These are phyloP conservation scores for Penicillium palitans DNA, from an alignment of 2,329 filamentous ascomycete genomes.

Conservation along the genomic window DNA sequence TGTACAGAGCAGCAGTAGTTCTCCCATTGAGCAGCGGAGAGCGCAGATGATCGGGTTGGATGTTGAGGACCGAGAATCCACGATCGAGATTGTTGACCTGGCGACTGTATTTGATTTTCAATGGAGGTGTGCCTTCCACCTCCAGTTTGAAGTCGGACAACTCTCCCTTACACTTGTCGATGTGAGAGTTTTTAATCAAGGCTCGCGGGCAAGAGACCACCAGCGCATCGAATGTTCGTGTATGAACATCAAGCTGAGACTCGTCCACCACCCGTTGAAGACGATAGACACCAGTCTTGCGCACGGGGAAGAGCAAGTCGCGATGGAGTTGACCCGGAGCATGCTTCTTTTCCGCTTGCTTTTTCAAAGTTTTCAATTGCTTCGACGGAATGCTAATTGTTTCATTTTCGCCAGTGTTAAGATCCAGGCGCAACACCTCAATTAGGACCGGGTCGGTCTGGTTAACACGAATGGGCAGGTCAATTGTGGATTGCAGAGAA, in stretches of 20 bases:
- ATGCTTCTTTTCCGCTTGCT: slow-evolving; percentile 62
- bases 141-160: slow-evolving; percentile 81
- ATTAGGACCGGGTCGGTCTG: slow-evolving; percentile 86
- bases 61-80: slow-evolving; percentile 86
- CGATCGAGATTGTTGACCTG: slow-evolving; percentile 80
- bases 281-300: slow-evolving; percentile 84
- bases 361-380: slow-evolving; percentile 74
- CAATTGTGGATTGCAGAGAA: slow-evolving; percentile 58
- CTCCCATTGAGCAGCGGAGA: slow-evolving; percentile 71
- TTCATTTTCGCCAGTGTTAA: slow-evolving; percentile 78
- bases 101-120: slow-evolving; percentile 90
- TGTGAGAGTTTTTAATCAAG: slow-evolving; percentile 63
- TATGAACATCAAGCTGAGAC: slow-evolving; percentile 89
- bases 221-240: slow-evolving; percentile 71
- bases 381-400: slow-evolving; percentile 71
- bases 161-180: slow-evolving; percentile 78
- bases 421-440: slow-evolving; percentile 82
- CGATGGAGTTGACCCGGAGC: slow-evolving; percentile 57
- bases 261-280: slow-evolving; percentile 85
- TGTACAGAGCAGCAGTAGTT: slow-evolving; percentile 58
- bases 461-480: slow-evolving; percentile 87
- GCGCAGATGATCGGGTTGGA: slow-evolving; percentile 82
- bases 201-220: slow-evolving; percentile 85
- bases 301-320: slow-evolving; percentile 70
- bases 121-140: slow-evolving; percentile 82